Percentiles rank a stretch among this genome's conserved stretches.
phyloP scores from a whole-genome alignment of 805 yeast genomes.

The Suhomyces vadensis region DNA sequence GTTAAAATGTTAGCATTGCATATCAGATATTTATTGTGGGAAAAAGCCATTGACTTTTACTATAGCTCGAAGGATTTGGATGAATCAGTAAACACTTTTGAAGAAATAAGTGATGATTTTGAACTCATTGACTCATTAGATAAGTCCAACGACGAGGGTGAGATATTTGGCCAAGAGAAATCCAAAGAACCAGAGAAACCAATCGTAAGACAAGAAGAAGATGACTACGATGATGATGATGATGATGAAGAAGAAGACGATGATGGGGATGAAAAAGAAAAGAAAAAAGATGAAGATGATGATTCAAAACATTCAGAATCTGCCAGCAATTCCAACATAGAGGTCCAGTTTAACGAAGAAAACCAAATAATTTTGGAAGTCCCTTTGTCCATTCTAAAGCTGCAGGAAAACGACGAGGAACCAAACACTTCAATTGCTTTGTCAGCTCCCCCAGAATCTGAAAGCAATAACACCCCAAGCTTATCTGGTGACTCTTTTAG shows the following conservation, averaged over 20 bases:
- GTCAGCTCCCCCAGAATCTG: neutral
- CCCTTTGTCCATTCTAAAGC: constrained; percentile 30
- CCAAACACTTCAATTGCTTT: neutral
- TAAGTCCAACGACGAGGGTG: constrained; percentile 22
- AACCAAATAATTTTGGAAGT: constrained; percentile 34
- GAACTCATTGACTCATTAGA: constrained; percentile 37
- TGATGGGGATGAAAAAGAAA: constrained; percentile 25
- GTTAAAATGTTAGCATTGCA: constrained; percentile 52
- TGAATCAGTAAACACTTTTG: constrained; percentile 19
- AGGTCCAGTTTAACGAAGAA: constrained; percentile 28
- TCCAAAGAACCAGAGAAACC: constrained; percentile 9
- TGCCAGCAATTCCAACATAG: no score
- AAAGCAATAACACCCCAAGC: neutral
- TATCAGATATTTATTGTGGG: constrained; percentile 69
- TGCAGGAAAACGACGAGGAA: neutral
- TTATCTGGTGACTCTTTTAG: neutral
- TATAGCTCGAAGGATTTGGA: constrained; percentile 24
- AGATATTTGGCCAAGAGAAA: constrained; percentile 6
- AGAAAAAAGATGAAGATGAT: constrained; percentile 22
- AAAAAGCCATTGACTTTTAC: constrained; percentile 59
- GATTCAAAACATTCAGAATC: constrained; percentile 3
- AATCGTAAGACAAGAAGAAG: constrained; percentile 36
- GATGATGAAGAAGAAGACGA: constrained; percentile 24
- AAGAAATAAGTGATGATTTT: constrained; percentile 37
- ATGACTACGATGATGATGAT: constrained; percentile 31